Evolutionary conservation across 768 basidiomycete species (phyloP).

Genomic region (Lenzites betulinus): DNA sequence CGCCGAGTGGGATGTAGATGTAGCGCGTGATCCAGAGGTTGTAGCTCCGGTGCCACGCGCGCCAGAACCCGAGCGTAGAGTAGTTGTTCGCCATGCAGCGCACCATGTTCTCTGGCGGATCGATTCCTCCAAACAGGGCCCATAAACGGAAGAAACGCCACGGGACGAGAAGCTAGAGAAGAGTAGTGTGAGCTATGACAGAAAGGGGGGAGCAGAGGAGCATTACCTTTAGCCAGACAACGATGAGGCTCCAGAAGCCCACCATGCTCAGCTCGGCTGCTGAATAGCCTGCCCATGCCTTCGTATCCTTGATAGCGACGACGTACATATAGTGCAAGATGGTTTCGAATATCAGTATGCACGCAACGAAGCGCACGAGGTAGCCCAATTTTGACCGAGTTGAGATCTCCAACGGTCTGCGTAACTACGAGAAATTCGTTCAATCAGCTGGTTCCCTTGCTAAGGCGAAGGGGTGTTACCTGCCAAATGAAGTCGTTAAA

Average conservation of each 20-base stretch:
- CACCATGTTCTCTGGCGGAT: conserved; percentile 98
- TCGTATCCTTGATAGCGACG: conserved; percentile 90
- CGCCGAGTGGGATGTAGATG: conserved; percentile 93
- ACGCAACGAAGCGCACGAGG: conserved; percentile 66
- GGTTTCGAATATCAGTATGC: conserved; percentile 84
- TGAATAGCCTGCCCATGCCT: conserved; percentile 77
- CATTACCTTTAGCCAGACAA: conserved; percentile 92
- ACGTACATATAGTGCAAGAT: conserved; percentile 95
- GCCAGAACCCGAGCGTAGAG: conserved; percentile 90
- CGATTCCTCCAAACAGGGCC: conserved; percentile 85
- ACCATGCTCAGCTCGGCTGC: conserved; percentile 87
- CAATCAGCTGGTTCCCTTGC: conserved; percentile 53
- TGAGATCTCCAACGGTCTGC: conserved; percentile 48
- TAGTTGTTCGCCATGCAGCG: conserved; percentile 99
- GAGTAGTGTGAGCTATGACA: no score
- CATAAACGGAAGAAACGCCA: conserved; percentile 98
- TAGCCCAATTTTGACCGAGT: conserved; percentile 52
- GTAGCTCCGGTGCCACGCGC: conserved; percentile 95
- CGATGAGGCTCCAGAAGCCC: conserved; percentile 94
- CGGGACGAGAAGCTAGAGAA: conserved; percentile 76
- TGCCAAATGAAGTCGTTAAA: conserved; percentile 97
- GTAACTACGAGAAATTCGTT: no score
- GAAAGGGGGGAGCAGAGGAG: conserved; percentile 15
- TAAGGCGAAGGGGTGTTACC: conserved; percentile 45
- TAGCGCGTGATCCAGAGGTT: conserved; percentile 96